Evolutionary conservation across 495 filamentous ascomycete genomes (phyloP), one percentile per base, ranked within the genome.

Genomic region (Sporormia fimetaria): DNA sequence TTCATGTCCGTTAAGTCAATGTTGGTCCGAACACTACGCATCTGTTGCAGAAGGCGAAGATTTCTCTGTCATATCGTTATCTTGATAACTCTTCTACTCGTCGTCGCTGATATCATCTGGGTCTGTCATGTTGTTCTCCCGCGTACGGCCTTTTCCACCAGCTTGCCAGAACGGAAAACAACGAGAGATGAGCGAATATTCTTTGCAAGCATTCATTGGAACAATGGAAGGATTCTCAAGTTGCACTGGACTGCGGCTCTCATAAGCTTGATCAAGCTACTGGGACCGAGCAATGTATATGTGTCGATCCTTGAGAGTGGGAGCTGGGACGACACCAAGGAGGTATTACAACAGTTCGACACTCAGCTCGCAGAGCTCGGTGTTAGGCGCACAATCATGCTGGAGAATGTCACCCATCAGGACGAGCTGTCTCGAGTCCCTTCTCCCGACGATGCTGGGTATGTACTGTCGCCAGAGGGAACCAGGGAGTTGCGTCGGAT

Each of bases 151-250:
- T 7, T 27, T 27, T 27, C 25, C 25, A 27, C 12, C 25, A 7
- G 12, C 25, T 7, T n/a, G 7, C 12, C 25, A 7, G 25, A 27
- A 27, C 12, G 25, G 25, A 27, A 27, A 12, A 27, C 25, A 27
- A 7, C 12, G 7, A 27, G 7, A 7, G 25, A 7, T 7, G 12
- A 27, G 38, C 36, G 38, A 12, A 66, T 83, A 37, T 83, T 67
- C 60, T 78, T 84, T 39, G 73, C 79, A 1, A 73, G 72, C 49
- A 62, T 74, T 31, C 76, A 81, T 48, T 83, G 81, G 74, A 84
- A 83, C 59, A 78, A 75, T 50, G 81, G 74, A 39, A 29, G 51
- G 16, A 69, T 83, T 22, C 62, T 87, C 7, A 65, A 73, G 3
- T 65, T 58, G 5, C 65, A 74, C 46, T 84, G 80, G 80, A 80